These are phyloP conservation scores for Talaromyces wortmannii DNA, from an alignment of 495 filamentous ascomycete species.

Conservation along the genomic window DNA sequence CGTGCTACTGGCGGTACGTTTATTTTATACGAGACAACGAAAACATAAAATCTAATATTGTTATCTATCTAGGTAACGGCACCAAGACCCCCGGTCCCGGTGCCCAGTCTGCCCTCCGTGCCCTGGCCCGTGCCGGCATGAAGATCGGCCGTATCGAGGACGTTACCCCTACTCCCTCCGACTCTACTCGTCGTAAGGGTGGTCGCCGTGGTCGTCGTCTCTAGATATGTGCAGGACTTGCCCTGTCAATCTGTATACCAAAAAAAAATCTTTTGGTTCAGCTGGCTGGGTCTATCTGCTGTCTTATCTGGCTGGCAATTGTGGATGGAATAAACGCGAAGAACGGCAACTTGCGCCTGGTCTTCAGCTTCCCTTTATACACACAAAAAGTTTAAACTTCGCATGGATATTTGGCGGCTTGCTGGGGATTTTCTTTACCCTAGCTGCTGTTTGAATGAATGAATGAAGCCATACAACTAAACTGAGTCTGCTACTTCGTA, in stretches of 20 bases:
- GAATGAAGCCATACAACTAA: not conserved
- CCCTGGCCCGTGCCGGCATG: slow-evolving; percentile 97
- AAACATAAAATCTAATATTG: slow-evolving; percentile 8
- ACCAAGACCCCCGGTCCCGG: slow-evolving; percentile 99
- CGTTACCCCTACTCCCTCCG: slow-evolving; percentile 96
- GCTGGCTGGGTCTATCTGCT: slow-evolving; percentile 7
- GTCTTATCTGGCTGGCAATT: slow-evolving; percentile 30
- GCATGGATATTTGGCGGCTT: not conserved
- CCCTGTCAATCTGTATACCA: not conserved
- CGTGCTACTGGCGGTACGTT: slow-evolving; percentile 88
- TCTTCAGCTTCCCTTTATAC: slow-evolving; percentile 40
- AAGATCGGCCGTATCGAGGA: slow-evolving; percentile 99
- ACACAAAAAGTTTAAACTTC: not conserved
- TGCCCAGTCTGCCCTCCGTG: slow-evolving; percentile 97
- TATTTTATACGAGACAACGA: not conserved
- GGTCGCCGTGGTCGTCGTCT: slow-evolving; percentile 99
- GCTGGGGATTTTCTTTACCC: not conserved
- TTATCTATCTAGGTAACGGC: slow-evolving; percentile 65
- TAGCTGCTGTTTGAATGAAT: not conserved
- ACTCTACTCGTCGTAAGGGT: slow-evolving; percentile 98
- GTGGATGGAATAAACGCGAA: slow-evolving; percentile 53
- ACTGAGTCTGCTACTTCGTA: not conserved
- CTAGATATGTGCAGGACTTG: slow-evolving; percentile 44
- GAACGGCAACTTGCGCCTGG: slow-evolving; percentile 50
- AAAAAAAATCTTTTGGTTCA: not conserved